Evolutionary conservation across 2,329 filamentous ascomycete genomes (phyloP).

Genomic region (Penicillium sp.): DNA sequence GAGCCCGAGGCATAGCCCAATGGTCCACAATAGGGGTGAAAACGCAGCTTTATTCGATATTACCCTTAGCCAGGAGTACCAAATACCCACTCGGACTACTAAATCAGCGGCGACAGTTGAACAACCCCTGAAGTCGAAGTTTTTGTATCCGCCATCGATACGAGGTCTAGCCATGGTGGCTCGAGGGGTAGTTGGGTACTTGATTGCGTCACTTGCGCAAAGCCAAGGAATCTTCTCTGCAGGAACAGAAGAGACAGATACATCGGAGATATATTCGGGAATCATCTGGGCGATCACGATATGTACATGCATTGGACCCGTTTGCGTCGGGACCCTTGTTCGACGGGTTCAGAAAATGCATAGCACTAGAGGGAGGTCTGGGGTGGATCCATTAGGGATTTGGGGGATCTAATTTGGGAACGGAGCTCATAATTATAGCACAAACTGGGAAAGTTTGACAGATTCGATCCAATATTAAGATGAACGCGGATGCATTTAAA

Average conservation of each 20-base stretch:
- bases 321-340: slow-evolving; percentile 53
- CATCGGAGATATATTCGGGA: slow-evolving; percentile 53
- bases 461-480: background rate
- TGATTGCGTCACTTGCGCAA: slow-evolving; percentile 70
- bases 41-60: background rate
- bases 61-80: background rate
- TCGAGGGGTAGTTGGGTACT: slow-evolving; percentile 76
- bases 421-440: background rate
- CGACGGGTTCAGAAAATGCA: slow-evolving; percentile 47
- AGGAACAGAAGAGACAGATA: slow-evolving; percentile 11
- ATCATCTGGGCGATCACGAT: slow-evolving; percentile 59
- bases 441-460: background rate
- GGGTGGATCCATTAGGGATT: slow-evolving; percentile 43
- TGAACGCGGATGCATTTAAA: background rate
- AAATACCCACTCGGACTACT: background rate
- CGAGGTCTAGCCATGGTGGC: slow-evolving; percentile 71
- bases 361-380: slow-evolving; percentile 3
- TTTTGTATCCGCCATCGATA: slow-evolving; percentile 66
- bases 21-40: background rate
- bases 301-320: slow-evolving; percentile 56
- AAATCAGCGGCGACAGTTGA: background rate
- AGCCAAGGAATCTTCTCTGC: slow-evolving; percentile 48
- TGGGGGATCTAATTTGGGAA: slow-evolving; percentile 40
- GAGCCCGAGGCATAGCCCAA: background rate
- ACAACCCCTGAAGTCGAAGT: slow-evolving; percentile 52